Base-by-base conservation (phyloP, 2,329 filamentous ascomycete genomes). In the Coleophoma crateriformis region DNA sequence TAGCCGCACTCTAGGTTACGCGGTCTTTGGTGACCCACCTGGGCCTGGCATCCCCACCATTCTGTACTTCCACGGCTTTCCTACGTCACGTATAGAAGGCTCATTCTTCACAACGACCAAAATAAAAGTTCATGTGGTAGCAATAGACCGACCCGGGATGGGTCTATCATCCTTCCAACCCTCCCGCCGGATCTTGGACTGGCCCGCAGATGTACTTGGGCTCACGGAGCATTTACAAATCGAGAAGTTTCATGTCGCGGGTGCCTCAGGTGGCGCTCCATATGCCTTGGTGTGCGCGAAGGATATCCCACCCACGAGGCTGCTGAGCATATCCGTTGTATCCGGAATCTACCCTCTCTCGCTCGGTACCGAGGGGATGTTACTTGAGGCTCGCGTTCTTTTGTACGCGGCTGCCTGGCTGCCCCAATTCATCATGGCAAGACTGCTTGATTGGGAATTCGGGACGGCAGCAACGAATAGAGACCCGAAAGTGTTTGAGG, bases 261-360 rank as follows among this genome's bases (percentile, higher is more conserved):
- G 71, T 2, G 60, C 66, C 7, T 73, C 70, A 0, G 74, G 72
- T 4, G 75, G 75, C 11, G 68, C 70, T 0, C 70, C 73, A 0
- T 77, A 73, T 56, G 68, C 68, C 4, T 58, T 76, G 8, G 74
- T 73, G 12, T 78, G 73, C 54, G 66, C 72, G 12, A 62, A 66
- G 39, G 51, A 54, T 4, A 56, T 76, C 17, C 47, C 51, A 14
- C 65, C 33, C 3, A 19, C n/a, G 7, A 50, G 46, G 15, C 19
- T 54, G 20, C 33, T 54, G 3, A 41, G 34, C 20, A 34, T 43
- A 19, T 40, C 33, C 5, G 38, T 56, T 2, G 35, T 54, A 27
- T 50, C 54, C 1, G 50, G 49, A 6, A 44, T 51, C 3, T 56
- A 54, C 43, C 54, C 54, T 11, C 6, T 48, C 12, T 27, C 32